Conservation (phyloP, 345 rosid genomes). For the Salix koriyanagi region DNA sequence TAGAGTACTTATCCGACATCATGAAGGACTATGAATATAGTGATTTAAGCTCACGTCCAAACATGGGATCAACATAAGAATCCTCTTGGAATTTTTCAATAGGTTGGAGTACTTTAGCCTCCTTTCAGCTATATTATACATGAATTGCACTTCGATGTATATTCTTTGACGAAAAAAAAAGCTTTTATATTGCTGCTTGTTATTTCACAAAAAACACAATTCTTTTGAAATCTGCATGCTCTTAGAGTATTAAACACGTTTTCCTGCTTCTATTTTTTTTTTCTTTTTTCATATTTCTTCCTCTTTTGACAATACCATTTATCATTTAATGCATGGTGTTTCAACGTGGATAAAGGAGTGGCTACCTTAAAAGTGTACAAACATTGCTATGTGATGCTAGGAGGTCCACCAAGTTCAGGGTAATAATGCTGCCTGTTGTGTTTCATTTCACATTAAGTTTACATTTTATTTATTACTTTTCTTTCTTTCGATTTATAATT, state of each 20-base stretch:
- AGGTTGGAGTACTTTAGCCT: not conserved
- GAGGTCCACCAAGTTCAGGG: slow-evolving; percentile 7
- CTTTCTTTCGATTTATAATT: not conserved
- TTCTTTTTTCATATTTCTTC: not conserved
- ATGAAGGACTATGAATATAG: not conserved
- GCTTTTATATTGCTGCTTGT: not conserved
- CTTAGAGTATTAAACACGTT: not conserved
- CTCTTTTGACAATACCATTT: not conserved
- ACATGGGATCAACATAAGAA: not conserved
- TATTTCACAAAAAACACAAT: not conserved
- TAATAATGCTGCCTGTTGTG: slow-evolving; percentile 5
- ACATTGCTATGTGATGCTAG: not conserved
- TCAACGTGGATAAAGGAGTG: slow-evolving; percentile 12
- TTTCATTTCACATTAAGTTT: not conserved
- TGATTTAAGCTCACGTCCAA: not conserved
- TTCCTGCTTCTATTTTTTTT: not conserved
- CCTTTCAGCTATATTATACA: not conserved
- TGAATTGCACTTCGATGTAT: not conserved
- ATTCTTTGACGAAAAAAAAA: not conserved
- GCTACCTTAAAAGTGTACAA: not conserved
- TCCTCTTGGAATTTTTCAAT: not conserved
- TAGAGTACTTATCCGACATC: not conserved
- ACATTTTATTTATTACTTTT: not conserved
- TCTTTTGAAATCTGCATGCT: not conserved
- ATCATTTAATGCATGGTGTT: slow-evolving; percentile 14